Evolutionary conservation across 371 early-diverging fungal genomes (phyloP).

Genomic region (Cokeromyces recurvatus): DNA sequence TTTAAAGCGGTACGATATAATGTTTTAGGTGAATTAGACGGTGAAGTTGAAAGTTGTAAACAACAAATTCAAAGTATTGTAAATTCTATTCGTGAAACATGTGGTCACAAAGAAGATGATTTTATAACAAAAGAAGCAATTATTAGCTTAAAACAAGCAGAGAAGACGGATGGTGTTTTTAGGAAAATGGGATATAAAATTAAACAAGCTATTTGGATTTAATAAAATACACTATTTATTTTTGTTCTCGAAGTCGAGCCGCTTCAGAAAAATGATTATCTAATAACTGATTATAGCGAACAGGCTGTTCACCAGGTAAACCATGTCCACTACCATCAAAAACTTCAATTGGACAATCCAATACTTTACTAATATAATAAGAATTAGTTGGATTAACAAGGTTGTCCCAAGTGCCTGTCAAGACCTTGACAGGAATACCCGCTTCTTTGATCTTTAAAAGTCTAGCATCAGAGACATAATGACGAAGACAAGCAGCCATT

Average conservation of each 20-base stretch:
- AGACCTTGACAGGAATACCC: conserved; percentile 11
- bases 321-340: conserved; percentile 29
- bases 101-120: conserved; percentile 16
- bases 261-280: conserved; percentile 19
- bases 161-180: conserved; percentile 38
- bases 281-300: conserved; percentile 16
- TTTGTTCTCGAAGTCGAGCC: not conserved
- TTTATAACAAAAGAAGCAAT: conserved; percentile 33
- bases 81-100: conserved; percentile 17
- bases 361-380: conserved; percentile 7
- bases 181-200: conserved; percentile 42
- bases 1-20: conserved; percentile 45
- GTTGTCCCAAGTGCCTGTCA: conserved; percentile 28
- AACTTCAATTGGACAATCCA: conserved; percentile 9
- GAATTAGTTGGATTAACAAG: conserved; percentile 21
- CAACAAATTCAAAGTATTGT: conserved; percentile 36
- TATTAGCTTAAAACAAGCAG: conserved; percentile 40
- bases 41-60: conserved; percentile 26
- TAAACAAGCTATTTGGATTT: conserved; percentile 37
- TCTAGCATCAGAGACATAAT: conserved; percentile 23
- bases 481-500: conserved; percentile 17
- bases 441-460: conserved; percentile 10
- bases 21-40: conserved; percentile 36
- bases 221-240: too few relatives aligned
- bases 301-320: conserved; percentile 15